Evolutionary conservation across 371 early-diverging fungal genomes (phyloP), one percentile per base, ranked within the genome.

Genomic region (Saksenaea vasiformis): DNA sequence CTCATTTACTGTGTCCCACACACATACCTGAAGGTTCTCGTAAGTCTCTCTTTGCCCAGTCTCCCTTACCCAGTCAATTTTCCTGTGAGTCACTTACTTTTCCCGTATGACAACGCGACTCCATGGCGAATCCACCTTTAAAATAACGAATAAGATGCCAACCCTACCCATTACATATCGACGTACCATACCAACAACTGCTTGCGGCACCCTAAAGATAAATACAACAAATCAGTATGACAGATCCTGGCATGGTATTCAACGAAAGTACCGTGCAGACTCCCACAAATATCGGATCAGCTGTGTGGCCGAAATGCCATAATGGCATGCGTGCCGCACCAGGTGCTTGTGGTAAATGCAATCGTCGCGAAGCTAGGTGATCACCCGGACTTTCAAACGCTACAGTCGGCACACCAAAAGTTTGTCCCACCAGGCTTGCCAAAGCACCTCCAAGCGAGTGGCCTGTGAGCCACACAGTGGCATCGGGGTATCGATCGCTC

Each of bases 401-500:
- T 10, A 98, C 88, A 0, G 88, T 90, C 0, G 99, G 97, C 5
- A 95, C 71, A 19, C 91, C 90, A 73, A 90, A 92, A 5, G 97
- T 94, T 38, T 93, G 78, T 0, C 93, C 97, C 1, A 96, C 73
- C 17, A 98, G 74, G 7, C 89, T 71, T 0, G 93, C 90, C 10
- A 98, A 58, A 0, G 93, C 87, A 2, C 98, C 96, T 39, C 99
- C 99, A 1, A 98, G 85, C 8, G 94, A 94, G 72, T 98, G 99
- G 17, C 99, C 99, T 4, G 95, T 91, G 31, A 97, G 56, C 89
- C 96, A 93, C 15, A 97, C 80, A 5, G 86, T 76, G 3, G 91
- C 83, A 8, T 84, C 67, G 4, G 91, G 92, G 68, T 91, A 94
- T 58, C 81, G 71, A 13, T 80, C 76, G 22, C 71, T 63, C 2